phyloP scores from a whole-genome alignment of 176 grass and related monocot genomes.

The Rhynchospora tenuis region DNA sequence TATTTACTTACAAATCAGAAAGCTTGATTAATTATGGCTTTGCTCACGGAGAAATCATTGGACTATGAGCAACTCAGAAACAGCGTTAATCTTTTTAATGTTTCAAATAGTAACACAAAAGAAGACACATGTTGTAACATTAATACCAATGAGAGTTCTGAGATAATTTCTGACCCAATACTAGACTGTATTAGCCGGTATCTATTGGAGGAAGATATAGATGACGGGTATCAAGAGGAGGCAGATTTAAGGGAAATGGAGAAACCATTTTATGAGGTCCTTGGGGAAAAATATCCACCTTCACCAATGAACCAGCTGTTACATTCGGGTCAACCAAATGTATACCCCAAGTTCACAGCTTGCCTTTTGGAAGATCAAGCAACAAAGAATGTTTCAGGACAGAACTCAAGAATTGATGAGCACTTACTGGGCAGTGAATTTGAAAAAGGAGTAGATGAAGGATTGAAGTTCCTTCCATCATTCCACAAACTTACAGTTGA shows the following conservation, averaged over 20 bases:
- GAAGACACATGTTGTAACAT: background rate
- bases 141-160: background rate
- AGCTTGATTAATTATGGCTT: no score
- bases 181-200: conserved; percentile 37
- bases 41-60: no score
- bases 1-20: background rate
- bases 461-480: conserved; percentile 30
- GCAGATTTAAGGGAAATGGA: conserved; percentile 37
- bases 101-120: background rate
- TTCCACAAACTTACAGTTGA: conserved; percentile 1
- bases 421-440: conserved; percentile 14
- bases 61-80: no score
- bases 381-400: background rate
- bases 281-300: conserved; percentile 38
- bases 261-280: conserved; percentile 51
- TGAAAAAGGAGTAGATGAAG: conserved; percentile 8
- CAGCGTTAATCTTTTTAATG: no score
- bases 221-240: conserved; percentile 31
- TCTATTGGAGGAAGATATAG: conserved; percentile 51
- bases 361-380: no score
- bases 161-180: conserved; percentile 40
- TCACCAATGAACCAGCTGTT: conserved; percentile 10
- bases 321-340: background rate
- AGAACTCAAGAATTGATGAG: background rate
- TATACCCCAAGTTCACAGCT: no score